Base-by-base conservation (phyloP, 768 basidiomycete species). In the Termitomyces sp. region DNA sequence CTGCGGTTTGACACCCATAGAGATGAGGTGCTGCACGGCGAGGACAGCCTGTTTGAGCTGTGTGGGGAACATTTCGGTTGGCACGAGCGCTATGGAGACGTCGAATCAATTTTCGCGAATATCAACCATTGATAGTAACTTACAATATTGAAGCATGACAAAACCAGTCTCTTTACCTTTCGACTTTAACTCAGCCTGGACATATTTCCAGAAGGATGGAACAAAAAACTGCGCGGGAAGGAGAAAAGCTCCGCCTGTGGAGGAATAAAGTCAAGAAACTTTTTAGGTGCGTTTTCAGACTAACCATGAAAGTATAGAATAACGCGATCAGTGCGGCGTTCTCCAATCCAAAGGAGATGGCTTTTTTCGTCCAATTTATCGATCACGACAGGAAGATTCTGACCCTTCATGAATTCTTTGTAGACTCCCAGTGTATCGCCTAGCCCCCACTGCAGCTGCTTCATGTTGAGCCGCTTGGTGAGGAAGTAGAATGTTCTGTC, bases 251-350 rank as follows among this genome's bases (percentile, higher is more conserved):
- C 71, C 72, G 20, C 72, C 72, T 73, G 39, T 16, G 13, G 14
- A 24, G 49, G 13, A 20, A 24, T 0, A 43, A 10, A 0, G n/a
- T 26, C 5, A 31, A 5, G 16, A 12, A 16, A 46, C 14, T 26
- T 20, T 26, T 31, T 41, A 32, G 9, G 20, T 16, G n/a, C 18
- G 14, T 13, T 34, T 34, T 49, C 31, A 13, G 24, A 60, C 63
- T 10, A 34, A 69, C 74, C 74, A 59, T 72, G 73, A 31, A 69
- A 41, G 49, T 69, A 74, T 3, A 73, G 43, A 3, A 74, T 58
- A 1, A 76, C 71, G 8, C 66, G 66, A 3, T 72, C 71, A 1
- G 68, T 66, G 34, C 67, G 62, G 31, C 67, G 69, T 10, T 66
- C 59, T 27, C 72, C 70, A 46, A 74, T 58, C 74, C 74, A 76